These are phyloP conservation scores for Brassica rapa DNA, from an alignment of 345 rosid species.

Conservation along the genomic window DNA sequence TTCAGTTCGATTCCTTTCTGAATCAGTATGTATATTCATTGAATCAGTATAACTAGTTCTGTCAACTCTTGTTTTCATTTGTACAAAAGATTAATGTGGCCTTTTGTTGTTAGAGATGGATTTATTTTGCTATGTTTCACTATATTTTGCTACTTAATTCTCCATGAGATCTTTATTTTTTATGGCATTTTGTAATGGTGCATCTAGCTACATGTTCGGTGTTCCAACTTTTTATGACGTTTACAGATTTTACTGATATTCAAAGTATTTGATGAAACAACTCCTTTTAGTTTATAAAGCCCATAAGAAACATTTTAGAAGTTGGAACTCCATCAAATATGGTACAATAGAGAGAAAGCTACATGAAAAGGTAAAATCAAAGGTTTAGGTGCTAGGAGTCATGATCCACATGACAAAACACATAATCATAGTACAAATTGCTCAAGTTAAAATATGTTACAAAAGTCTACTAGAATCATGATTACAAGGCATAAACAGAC, in stretches of 20 bases:
- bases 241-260: background rate
- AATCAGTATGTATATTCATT: too few relatives aligned
- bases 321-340: background rate
- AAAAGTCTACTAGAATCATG: too few relatives aligned
- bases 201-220: background rate
- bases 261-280: background rate
- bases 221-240: background rate
- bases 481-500: too few relatives aligned
- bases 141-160: background rate
- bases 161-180: background rate
- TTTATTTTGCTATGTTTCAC: background rate
- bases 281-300: background rate
- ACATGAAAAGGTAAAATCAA: too few relatives aligned
- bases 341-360: too few relatives aligned
- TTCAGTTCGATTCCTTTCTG: too few relatives aligned
- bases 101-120: background rate
- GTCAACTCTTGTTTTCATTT: too few relatives aligned
- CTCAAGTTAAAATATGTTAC: too few relatives aligned
- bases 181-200: too few relatives aligned
- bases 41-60: too few relatives aligned
- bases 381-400: background rate
- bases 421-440: too few relatives aligned
- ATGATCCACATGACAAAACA: too few relatives aligned
- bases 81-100: background rate
- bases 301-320: background rate